Percentiles rank a stretch among this genome's conserved stretches.
These are phyloP conservation scores for Saccharomycopsis olivae DNA, from an alignment of 805 yeast species.

Conservation along the genomic window DNA sequence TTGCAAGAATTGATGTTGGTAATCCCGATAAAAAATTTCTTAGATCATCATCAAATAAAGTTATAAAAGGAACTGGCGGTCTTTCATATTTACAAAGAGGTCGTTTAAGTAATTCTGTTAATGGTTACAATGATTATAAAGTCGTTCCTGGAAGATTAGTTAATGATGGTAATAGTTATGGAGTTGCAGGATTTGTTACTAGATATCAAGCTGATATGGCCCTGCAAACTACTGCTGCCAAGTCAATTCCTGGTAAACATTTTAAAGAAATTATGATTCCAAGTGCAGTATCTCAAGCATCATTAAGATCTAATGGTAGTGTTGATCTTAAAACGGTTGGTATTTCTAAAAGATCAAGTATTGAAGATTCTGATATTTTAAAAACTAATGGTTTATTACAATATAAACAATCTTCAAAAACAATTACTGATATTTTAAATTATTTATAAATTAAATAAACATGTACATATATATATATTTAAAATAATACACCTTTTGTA, in stretches of 20 bases:
- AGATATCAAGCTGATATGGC: constrained; percentile 18
- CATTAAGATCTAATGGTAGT: constrained; percentile 29
- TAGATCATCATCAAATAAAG: constrained; percentile 19
- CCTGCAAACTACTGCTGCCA: constrained; percentile 27
- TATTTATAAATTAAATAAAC: not conserved
- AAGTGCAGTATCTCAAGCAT: constrained; percentile 29
- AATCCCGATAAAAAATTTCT: constrained; percentile 4
- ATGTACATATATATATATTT: not conserved
- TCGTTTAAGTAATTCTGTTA: constrained; percentile 55
- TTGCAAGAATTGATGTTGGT: constrained; percentile 1
- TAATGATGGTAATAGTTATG: constrained; percentile 31
- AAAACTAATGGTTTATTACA: not conserved
- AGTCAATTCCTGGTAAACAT: constrained; percentile 29
- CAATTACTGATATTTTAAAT: not conserved
- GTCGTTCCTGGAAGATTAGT: constrained; percentile 62
- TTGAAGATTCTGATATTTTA: not conserved
- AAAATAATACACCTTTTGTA: constrained; percentile 88
- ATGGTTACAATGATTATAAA: constrained; percentile 42
- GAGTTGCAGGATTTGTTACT: constrained; percentile 48
- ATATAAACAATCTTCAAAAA: not conserved
- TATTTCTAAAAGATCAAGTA: not conserved
- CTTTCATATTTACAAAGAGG: constrained; percentile 62
- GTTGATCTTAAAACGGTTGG: constrained; percentile 21
- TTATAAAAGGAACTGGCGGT: constrained; percentile 69
- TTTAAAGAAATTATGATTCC: constrained; percentile 36